These are phyloP conservation scores for Aspergillus awamori DNA, from an alignment of 2,329 filamentous ascomycete species.

Conservation along the genomic window DNA sequence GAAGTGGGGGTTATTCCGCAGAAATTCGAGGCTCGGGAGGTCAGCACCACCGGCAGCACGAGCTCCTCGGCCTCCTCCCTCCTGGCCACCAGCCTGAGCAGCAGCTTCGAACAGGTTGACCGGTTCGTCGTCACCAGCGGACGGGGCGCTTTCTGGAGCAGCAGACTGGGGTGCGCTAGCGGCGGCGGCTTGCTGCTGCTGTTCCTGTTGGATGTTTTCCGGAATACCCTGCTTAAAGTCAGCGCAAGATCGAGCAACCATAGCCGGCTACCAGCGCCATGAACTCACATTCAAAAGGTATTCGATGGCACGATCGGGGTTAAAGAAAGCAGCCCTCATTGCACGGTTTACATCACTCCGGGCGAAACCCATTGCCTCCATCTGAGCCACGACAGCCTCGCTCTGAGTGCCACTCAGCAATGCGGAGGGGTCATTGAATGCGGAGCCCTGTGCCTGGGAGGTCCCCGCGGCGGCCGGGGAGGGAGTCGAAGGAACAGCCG, in stretches of 20 bases:
- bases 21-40: slow-evolving; percentile 83
- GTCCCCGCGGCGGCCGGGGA: slow-evolving; percentile 52
- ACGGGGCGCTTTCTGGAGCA: slow-evolving; percentile 35
- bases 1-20: slow-evolving; percentile 95
- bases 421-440: slow-evolving; percentile 74
- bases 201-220: slow-evolving; percentile 75
- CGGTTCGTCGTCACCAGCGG: slow-evolving; percentile 57
- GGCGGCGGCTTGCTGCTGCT: slow-evolving; percentile 57
- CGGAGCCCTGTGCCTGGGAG: slow-evolving; percentile 38
- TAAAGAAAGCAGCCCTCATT: slow-evolving; percentile 95
- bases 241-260: slow-evolving; percentile 9
- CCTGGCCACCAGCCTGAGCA: slow-evolving; percentile 67
- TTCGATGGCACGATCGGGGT: slow-evolving; percentile 95
- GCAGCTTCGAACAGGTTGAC: slow-evolving; percentile 94
- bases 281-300: slow-evolving; percentile 80
- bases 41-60: slow-evolving; percentile 55
- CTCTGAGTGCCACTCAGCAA: slow-evolving; percentile 83
- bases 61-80: slow-evolving; percentile 38
- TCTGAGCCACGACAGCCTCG: slow-evolving; percentile 79
- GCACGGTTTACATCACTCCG: slow-evolving; percentile 85
- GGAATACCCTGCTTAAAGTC: slow-evolving; percentile 73
- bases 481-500: slow-evolving; percentile 52
- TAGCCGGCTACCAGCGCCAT: not conserved
- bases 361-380: slow-evolving; percentile 97
- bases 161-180: slow-evolving; percentile 46